Conservation (phyloP, 2,329 filamentous ascomycete species). For the Phoma sp. region DNA sequence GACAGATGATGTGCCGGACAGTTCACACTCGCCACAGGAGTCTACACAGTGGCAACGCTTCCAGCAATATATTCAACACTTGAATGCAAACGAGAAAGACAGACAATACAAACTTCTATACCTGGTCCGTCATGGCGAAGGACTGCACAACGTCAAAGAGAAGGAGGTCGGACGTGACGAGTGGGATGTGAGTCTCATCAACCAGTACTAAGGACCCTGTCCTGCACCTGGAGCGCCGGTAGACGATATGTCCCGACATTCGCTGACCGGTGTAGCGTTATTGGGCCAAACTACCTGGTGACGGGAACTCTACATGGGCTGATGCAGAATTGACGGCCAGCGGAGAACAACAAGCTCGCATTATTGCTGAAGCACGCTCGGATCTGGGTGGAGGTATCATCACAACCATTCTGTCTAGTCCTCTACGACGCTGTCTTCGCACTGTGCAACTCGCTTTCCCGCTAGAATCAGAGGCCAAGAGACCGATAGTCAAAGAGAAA, state of each 20-base stretch:
- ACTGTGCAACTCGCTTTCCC: slow-evolving; percentile 68
- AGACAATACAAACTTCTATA: slow-evolving; percentile 69
- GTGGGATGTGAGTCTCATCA: slow-evolving; percentile 64
- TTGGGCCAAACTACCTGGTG: slow-evolving; percentile 68
- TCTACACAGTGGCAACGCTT: slow-evolving; percentile 55
- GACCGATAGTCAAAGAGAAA: slow-evolving; percentile 65
- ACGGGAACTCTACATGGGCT: slow-evolving; percentile 66
- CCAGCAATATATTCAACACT: slow-evolving; percentile 58
- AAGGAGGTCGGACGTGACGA: slow-evolving; percentile 67
- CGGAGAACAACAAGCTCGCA: slow-evolving; percentile 63
- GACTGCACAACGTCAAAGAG: slow-evolving; percentile 67
- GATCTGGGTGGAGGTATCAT: slow-evolving; percentile 37
- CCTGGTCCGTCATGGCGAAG: slow-evolving; percentile 72
- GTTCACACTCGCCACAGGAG: neutral
- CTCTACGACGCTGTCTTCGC: slow-evolving; percentile 66
- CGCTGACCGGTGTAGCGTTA: slow-evolving; percentile 54
- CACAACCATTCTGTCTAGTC: slow-evolving; percentile 58
- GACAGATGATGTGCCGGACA: slow-evolving; percentile 54
- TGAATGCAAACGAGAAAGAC: slow-evolving; percentile 57
- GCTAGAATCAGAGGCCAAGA: slow-evolving; percentile 47
- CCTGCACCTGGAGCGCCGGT: neutral
- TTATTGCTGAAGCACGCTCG: slow-evolving; percentile 64
- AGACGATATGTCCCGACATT: neutral
- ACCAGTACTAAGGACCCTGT: neutral
- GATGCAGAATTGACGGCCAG: slow-evolving; percentile 65